Evolutionary conservation across 2,329 filamentous ascomycete species (phyloP).

Genomic region (Alternaria triticimaculans): DNA sequence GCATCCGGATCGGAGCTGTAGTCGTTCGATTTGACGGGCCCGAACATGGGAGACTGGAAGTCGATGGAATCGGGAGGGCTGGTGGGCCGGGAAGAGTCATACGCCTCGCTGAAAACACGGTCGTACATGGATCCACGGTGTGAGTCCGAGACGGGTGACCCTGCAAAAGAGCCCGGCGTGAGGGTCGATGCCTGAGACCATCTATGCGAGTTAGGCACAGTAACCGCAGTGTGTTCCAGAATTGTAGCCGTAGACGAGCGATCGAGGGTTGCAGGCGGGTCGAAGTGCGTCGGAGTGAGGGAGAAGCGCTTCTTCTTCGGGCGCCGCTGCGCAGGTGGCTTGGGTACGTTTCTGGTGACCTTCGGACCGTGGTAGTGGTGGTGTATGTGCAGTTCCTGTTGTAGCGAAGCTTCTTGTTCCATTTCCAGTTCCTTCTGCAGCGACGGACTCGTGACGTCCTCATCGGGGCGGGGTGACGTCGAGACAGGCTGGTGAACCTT

Average conservation of each 20-base stretch:
- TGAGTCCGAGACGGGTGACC: conserved; percentile 78
- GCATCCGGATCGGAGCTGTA: conserved; percentile 24
- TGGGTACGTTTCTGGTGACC: conserved; percentile 54
- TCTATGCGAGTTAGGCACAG: conserved; percentile 60
- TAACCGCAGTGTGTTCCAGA: conserved; percentile 68
- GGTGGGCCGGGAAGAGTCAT: conserved; percentile 74
- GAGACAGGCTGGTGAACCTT: conserved; percentile 74
- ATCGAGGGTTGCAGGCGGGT: conserved; percentile 49
- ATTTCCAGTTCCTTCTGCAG: conserved; percentile 74
- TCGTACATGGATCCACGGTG: conserved; percentile 80
- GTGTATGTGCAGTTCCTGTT: conserved; percentile 81
- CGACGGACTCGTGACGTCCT: conserved; percentile 52
- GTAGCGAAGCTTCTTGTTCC: conserved; percentile 33
- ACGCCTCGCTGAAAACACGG: conserved; percentile 64
- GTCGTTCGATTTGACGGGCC: conserved; percentile 40
- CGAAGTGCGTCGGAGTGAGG: conserved; percentile 62
- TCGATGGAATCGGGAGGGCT: conserved; percentile 77
- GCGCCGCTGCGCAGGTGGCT: conserved; percentile 56
- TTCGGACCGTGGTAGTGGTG: conserved; percentile 81
- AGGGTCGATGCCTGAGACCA: conserved; percentile 73
- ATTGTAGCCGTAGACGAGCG: conserved; percentile 63
- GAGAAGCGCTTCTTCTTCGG: conserved; percentile 74
- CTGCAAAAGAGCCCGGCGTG: conserved; percentile 75
- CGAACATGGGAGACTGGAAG: conserved; percentile 66
- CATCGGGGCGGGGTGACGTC: conserved; percentile 12